Percentiles rank a stretch among this genome's conserved stretches.
Evolutionary conservation across 345 rosid genomes (phyloP).

Genomic region (Eutrema japonicum): DNA sequence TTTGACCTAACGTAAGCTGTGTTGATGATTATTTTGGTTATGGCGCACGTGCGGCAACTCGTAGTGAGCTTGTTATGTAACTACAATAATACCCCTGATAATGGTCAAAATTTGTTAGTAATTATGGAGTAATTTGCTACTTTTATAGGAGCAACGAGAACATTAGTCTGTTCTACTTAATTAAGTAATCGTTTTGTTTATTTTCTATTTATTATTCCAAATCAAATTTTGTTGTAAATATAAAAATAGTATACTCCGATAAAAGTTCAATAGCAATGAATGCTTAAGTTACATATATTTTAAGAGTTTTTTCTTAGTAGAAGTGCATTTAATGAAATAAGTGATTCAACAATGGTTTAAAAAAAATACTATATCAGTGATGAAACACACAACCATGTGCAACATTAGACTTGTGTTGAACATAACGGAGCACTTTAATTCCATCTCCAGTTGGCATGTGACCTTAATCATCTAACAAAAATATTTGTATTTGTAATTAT

Average conservation of each 20-base stretch:
- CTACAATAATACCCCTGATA: constrained; percentile 12
- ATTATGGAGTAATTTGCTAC: neutral
- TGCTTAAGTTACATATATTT: constrained; percentile 11
- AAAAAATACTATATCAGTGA: neutral
- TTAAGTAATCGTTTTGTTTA: neutral
- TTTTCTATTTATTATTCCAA: neutral
- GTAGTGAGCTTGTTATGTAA: neutral
- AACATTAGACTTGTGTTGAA: constrained; percentile 42
- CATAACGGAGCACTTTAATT: constrained; percentile 42
- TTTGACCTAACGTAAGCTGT: constrained; percentile 18
- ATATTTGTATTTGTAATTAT: neutral
- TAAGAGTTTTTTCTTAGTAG: neutral
- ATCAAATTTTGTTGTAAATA: neutral
- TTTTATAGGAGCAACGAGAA: neutral
- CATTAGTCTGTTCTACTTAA: neutral
- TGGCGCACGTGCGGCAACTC: constrained; percentile 32
- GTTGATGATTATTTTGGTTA: constrained; percentile 22
- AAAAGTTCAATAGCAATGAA: constrained; percentile 11
- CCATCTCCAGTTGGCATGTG: constrained; percentile 39
- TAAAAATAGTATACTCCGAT: neutral
- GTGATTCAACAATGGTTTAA: neutral
- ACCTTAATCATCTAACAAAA: constrained; percentile 24
- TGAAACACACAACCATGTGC: constrained; percentile 40
- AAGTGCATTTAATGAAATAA: constrained; percentile 24
- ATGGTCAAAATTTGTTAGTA: constrained; percentile 4